These are phyloP conservation scores for Linum trigynum DNA, from an alignment of 345 rosid species.

Conservation along the genomic window DNA sequence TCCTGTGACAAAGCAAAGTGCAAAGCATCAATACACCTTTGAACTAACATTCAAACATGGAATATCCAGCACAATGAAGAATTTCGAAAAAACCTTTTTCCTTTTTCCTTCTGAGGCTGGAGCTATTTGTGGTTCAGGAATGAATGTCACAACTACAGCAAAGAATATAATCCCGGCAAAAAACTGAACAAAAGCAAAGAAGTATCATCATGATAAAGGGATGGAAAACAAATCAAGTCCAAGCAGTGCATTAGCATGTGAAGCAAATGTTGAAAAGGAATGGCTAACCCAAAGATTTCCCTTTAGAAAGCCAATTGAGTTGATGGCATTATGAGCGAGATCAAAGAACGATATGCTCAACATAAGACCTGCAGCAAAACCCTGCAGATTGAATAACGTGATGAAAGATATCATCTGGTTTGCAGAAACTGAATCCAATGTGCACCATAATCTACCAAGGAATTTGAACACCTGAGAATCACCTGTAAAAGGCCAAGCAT, in stretches of 20 bases:
- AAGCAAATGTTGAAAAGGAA: conserved; percentile 14
- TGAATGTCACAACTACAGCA: conserved; percentile 65
- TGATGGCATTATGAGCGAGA: conserved; percentile 93
- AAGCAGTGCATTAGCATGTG: conserved; percentile 8
- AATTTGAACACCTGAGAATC: conserved; percentile 11
- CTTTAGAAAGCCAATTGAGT: conserved; percentile 88
- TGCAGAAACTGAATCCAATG: conserved; percentile 5
- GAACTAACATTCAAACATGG: background rate
- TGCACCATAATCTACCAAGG: conserved; percentile 6
- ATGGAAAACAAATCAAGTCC: conserved; percentile 7
- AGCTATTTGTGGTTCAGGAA: conserved; percentile 76
- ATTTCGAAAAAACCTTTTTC: conserved; percentile 47
- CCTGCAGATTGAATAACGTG: conserved; percentile 37
- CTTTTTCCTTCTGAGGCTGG: conserved; percentile 51
- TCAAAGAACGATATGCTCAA: conserved; percentile 94
- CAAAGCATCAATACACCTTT: conserved; percentile 16
- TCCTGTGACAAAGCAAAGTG: conserved; percentile 43
- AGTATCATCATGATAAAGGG: conserved; percentile 17
- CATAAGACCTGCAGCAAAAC: conserved; percentile 98
- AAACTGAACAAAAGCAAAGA: conserved; percentile 51
- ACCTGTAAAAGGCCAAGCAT: conserved; percentile 97
- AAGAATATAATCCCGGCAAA: conserved; percentile 90
- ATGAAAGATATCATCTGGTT: conserved; percentile 1
- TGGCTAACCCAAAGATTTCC: conserved; percentile 90
- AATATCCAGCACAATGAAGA: conserved; percentile 1